Evolutionary conservation across 768 basidiomycete species (phyloP), one percentile per base, ranked within the genome.

Genomic region (Termitomyces bulborhizus): DNA sequence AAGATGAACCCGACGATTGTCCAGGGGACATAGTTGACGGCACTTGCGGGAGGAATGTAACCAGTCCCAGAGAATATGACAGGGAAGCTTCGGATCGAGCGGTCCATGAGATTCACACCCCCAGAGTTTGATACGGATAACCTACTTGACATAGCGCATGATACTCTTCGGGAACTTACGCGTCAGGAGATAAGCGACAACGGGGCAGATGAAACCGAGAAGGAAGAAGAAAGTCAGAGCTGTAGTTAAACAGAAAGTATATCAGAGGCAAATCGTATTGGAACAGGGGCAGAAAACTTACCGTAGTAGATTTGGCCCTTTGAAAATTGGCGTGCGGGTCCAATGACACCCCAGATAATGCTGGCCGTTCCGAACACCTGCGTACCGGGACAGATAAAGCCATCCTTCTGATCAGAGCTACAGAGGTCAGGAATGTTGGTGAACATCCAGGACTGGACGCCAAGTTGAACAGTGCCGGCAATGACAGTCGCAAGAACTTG

Each of bases 341-440:
- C 89, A 54, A 93, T 88, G 57, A 89, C 86, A 57, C 91, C 88
- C 85, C 84, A 90, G 59, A 92, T 79, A 58, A 93, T 80, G 56
- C 82, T 83, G 21, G 90, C 90, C 2, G 87, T 88, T 37, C 86
- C 88, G 66, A 92, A 91, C 7, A 89, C 85, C 57, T 83, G 74
- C 5, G 85, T 86, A 12, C 55, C 67, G 0, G 88, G 87, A 66
- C 89, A 91, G 53, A 81, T 85, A 68, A 90, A 90, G 18, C 80
- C 79, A 61, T 84, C 77, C 61, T 66, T 71, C 68, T 88, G 82
- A 46, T 72, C 58, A 6, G 72, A 66, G 11, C 60, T 60, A 67
- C 88, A 90, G 66, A 89, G 80, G 32, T 78, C 75, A 6, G 73
- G 67, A 63, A 90, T 82, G 68, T 88, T 82, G 58, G 76, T 76